Evolutionary conservation across 352 stramenopile genomes (phyloP).

Genomic region (Phytophthora citrophthora): DNA sequence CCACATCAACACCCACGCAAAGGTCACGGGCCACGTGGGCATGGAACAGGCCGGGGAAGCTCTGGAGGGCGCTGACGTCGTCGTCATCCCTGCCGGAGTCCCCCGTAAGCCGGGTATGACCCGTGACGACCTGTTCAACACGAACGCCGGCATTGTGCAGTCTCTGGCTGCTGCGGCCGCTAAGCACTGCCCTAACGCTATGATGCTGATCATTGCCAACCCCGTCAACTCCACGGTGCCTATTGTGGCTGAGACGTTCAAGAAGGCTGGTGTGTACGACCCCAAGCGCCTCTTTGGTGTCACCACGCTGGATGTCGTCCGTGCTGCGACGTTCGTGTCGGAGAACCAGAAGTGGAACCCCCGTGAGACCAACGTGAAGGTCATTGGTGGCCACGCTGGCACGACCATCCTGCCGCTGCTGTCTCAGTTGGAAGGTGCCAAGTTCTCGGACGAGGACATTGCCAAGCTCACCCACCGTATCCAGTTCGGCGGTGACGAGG

Average conservation of each 20-base stretch:
- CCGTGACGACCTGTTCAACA: slow-evolving; percentile 96
- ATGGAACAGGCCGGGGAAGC: slow-evolving; percentile 82
- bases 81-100: slow-evolving; percentile 99
- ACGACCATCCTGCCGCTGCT: slow-evolving; percentile 99
- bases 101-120: slow-evolving; percentile 99
- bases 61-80: slow-evolving; percentile 92
- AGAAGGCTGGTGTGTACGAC: slow-evolving; percentile 96
- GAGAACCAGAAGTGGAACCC: slow-evolving; percentile 84
- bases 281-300: slow-evolving; percentile 98
- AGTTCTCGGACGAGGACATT: slow-evolving; percentile 95
- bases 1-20: slow-evolving; percentile 91
- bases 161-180: slow-evolving; percentile 94
- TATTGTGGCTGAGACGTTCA: slow-evolving; percentile 99
- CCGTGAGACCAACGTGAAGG: slow-evolving; percentile 89
- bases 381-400: slow-evolving; percentile 99
- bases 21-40: slow-evolving; percentile 72
- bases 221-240: slow-evolving; percentile 99
- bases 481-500: slow-evolving; percentile 94
- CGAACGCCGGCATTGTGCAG: slow-evolving; percentile 97
- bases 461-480: slow-evolving; percentile 96
- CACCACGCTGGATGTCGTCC: slow-evolving; percentile 98
- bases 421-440: slow-evolving; percentile 94
- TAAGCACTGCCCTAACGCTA: slow-evolving; percentile 96
- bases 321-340: slow-evolving; percentile 96
- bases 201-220: slow-evolving; percentile 98